phyloP scores from a whole-genome alignment of 768 basidiomycete species.

The Lentinula raphanica region DNA sequence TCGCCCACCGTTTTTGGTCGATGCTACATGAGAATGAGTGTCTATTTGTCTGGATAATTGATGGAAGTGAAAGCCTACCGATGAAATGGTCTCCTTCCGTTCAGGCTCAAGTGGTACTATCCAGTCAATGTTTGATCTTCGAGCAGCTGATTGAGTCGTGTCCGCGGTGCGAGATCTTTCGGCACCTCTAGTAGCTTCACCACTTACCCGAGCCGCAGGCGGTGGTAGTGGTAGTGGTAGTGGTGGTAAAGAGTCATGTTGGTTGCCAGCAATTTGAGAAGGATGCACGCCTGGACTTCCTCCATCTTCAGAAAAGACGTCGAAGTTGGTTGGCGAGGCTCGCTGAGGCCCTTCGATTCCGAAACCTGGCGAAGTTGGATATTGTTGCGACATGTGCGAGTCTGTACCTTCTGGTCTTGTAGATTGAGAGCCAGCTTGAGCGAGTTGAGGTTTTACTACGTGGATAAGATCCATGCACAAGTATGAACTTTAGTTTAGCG shows the following conservation, averaged over 20 bases:
- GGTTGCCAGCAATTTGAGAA: neutral
- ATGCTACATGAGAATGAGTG: neutral
- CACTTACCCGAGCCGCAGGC: neutral
- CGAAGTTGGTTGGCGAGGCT: neutral
- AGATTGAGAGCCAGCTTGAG: neutral
- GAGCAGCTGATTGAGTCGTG: neutral
- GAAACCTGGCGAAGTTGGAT: neutral
- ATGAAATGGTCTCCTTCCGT: neutral
- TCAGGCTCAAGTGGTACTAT: neutral
- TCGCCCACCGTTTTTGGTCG: conserved; percentile 36
- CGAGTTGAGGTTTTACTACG: neutral
- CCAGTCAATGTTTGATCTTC: neutral
- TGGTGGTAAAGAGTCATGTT: neutral
- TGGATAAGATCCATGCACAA: neutral
- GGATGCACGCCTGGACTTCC: neutral
- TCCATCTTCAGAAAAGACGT: neutral
- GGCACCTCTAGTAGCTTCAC: neutral
- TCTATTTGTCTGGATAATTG: neutral
- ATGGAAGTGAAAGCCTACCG: neutral
- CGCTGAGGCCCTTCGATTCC: neutral
- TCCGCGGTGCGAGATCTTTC: neutral
- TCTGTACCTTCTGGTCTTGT: neutral
- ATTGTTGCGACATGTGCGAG: neutral
- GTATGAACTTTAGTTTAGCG: neutral
- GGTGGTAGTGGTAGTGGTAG: neutral